Percentiles rank a stretch among this genome's conserved stretches.
Conservation (phyloP, 169 alveolate species). For the Eimeria tenella region DNA sequence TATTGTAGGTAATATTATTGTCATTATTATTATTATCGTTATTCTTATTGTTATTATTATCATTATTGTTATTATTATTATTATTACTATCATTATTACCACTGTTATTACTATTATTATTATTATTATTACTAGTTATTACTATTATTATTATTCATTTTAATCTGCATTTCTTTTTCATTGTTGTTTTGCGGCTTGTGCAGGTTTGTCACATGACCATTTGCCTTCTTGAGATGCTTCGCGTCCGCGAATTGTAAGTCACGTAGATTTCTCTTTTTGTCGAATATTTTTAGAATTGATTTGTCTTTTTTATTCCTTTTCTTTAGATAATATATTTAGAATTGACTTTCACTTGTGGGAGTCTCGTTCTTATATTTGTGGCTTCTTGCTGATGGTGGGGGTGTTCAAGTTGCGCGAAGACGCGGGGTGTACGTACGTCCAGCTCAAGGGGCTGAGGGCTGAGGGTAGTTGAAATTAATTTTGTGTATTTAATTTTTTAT, state of each 20-base stretch:
- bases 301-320: background rate
- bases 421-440: too few relatives aligned
- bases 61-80: background rate
- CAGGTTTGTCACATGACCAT: slow-evolving; percentile 39
- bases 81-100: too few relatives aligned
- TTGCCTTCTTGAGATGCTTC: slow-evolving; percentile 59
- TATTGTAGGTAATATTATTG: background rate
- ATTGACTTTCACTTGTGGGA: too few relatives aligned
- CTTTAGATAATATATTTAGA: background rate
- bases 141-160: background rate
- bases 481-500: background rate
- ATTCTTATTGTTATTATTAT: background rate
- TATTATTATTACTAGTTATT: background rate
- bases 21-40: too few relatives aligned
- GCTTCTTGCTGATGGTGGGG: background rate
- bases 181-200: background rate
- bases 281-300: background rate
- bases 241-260: slow-evolving; percentile 49
- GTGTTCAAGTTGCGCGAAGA: too few relatives aligned
- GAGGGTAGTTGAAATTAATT: too few relatives aligned
- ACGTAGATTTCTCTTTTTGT: background rate
- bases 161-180: background rate
- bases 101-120: background rate
- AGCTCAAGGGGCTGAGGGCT: too few relatives aligned
- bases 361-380: too few relatives aligned